Evolutionary conservation across 305 asterid genomes (phyloP).

Genomic region (Solanum hybrid): DNA sequence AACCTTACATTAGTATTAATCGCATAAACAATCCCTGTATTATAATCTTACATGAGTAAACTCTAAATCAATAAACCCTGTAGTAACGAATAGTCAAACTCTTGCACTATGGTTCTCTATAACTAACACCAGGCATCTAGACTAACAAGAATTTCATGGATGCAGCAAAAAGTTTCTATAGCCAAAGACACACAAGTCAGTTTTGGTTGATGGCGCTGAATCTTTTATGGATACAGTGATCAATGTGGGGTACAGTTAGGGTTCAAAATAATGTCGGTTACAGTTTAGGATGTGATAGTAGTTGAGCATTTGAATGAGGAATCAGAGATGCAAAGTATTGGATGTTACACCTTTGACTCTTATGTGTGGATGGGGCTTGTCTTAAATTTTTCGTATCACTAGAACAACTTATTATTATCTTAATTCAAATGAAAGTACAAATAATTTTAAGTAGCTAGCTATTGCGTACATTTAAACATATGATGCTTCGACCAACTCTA

Average conservation of each 20-base stretch:
- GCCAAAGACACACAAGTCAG: neutral
- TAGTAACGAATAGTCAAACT: neutral
- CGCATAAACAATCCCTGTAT: neutral
- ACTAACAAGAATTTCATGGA: neutral
- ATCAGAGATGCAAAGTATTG: neutral
- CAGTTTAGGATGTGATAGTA: neutral
- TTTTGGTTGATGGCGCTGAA: neutral
- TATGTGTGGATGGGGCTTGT: neutral
- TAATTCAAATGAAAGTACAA: neutral
- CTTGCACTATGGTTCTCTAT: neutral
- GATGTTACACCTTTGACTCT: neutral
- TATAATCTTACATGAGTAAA: neutral
- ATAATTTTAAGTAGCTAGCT: neutral
- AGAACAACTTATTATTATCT: neutral
- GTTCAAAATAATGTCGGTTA: neutral
- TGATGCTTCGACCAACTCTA: neutral
- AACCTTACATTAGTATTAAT: neutral
- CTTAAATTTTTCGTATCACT: neutral
- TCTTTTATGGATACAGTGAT: neutral
- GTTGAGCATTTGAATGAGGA: neutral
- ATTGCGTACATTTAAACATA: neutral
- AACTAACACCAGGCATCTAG: neutral
- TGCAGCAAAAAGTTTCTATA: neutral
- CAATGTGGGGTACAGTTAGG: neutral
- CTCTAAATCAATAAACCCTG: neutral